Evolutionary conservation across 2,329 filamentous ascomycete species (phyloP).

Genomic region (Penicillium sclerotiorum): DNA sequence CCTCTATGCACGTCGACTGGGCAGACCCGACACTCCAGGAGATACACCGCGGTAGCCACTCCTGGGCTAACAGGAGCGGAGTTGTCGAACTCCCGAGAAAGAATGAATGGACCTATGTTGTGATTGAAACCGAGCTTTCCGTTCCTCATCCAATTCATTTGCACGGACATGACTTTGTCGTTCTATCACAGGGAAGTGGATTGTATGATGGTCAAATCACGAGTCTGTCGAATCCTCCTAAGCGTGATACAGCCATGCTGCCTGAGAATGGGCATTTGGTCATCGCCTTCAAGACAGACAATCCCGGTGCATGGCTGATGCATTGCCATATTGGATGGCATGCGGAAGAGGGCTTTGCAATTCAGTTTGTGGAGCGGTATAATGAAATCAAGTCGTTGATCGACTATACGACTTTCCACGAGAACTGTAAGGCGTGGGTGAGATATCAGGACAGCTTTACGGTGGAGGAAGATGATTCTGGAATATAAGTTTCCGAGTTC

Average conservation of each 20-base stretch:
- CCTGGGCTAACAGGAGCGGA: neutral
- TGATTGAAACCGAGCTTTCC: constrained; percentile 27
- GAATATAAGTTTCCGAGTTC: too few species aligned
- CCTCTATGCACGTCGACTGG: constrained; percentile 25
- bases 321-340: neutral
- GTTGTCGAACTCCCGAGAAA: constrained; percentile 28
- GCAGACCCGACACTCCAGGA: neutral
- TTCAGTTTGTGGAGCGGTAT: neutral
- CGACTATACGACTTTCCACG: too few species aligned
- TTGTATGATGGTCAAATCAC: neutral
- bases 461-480: too few species aligned
- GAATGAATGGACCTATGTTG: constrained; percentile 31
- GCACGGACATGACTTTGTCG: constrained; percentile 72
- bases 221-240: neutral
- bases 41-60: constrained; percentile 25
- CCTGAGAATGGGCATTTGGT: neutral
- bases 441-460: too few species aligned
- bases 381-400: neutral
- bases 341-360: neutral
- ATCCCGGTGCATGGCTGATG: neutral
- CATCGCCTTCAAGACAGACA: neutral
- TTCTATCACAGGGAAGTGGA: constrained; percentile 55
- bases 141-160: constrained; percentile 65
- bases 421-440: too few species aligned
- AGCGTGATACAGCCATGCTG: neutral